Percentiles rank a stretch among this genome's conserved stretches.
phyloP scores from a whole-genome alignment of 768 basidiomycete genomes.

The Suillus spraguei region DNA sequence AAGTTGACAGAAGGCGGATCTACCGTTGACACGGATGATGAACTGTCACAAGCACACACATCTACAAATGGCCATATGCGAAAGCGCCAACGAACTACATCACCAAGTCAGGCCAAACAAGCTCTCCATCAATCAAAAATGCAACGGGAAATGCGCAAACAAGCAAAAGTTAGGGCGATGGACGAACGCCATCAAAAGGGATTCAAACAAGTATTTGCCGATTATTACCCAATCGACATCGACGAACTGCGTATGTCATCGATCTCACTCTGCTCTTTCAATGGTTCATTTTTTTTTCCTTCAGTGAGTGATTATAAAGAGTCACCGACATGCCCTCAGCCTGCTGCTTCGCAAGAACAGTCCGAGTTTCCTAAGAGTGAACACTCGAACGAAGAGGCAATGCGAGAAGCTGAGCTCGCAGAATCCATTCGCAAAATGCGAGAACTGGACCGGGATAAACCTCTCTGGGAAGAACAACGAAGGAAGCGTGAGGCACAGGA shows the following conservation, averaged over 20 bases:
- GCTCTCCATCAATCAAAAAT: conserved; percentile 38
- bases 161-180: conserved; percentile 41
- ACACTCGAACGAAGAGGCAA: conserved; percentile 37
- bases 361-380: conserved; percentile 1
- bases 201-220: conserved; percentile 37
- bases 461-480: conserved; percentile 60
- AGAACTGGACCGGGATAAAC: conserved; percentile 65
- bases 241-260: conserved; percentile 33
- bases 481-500: conserved; percentile 47
- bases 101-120: conserved; percentile 44
- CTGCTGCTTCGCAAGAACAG: conserved; percentile 12
- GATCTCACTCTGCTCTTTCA: background rate
- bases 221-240: conserved; percentile 20
- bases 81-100: conserved; percentile 56
- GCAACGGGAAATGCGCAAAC: conserved; percentile 46
- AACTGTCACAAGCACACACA: conserved; percentile 35
- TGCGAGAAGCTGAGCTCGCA: conserved; percentile 48
- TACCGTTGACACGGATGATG: conserved; percentile 32
- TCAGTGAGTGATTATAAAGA: conserved; percentile 1
- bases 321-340: background rate
- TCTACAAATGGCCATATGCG: conserved; percentile 28
- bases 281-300: background rate
- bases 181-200: conserved; percentile 40
- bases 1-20: conserved; percentile 15
- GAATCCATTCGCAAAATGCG: conserved; percentile 70